phyloP scores from a whole-genome alignment of 306 rosid genomes.

The Nissolia schottii region DNA sequence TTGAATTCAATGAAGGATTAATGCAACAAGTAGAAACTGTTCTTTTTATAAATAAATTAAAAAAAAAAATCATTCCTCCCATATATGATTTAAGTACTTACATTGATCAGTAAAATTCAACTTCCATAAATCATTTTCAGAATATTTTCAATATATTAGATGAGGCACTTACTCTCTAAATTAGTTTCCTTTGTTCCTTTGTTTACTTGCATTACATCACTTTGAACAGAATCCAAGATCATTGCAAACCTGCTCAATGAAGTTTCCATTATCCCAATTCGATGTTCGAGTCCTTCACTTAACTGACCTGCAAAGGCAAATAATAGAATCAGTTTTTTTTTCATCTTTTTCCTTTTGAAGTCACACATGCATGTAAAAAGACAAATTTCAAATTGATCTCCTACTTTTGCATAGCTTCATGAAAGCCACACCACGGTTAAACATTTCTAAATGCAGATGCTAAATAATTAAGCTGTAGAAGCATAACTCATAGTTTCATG shows the following conservation, averaged over 20 bases:
- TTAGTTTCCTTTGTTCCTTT: slow-evolving; percentile 77
- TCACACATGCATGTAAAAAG: background rate
- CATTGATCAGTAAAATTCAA: background rate
- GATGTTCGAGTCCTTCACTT: slow-evolving; percentile 81
- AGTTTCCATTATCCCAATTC: slow-evolving; percentile 83
- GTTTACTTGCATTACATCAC: slow-evolving; percentile 79
- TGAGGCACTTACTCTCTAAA: slow-evolving; percentile 66
- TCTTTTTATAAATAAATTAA: too few species aligned
- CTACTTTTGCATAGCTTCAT: too few species aligned
- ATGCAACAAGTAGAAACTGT: background rate
- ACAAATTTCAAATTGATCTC: background rate
- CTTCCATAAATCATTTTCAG: slow-evolving; percentile 1
- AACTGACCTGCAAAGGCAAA: slow-evolving; percentile 58
- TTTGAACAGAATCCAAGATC: slow-evolving; percentile 91
- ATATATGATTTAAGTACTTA: background rate
- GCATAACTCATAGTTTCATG: slow-evolving; percentile 10
- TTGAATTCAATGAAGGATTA: background rate
- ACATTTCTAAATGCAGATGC: background rate
- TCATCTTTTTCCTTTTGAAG: slow-evolving; percentile 12
- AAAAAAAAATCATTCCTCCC: background rate
- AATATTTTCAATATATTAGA: slow-evolving; percentile 22
- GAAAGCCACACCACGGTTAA: background rate
- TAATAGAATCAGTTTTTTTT: background rate
- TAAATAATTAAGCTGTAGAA: slow-evolving; percentile 3
- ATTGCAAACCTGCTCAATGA: slow-evolving; percentile 77